Evolutionary conservation across 345 rosid genomes (phyloP).

Genomic region (Leavenworthia alabamica): DNA sequence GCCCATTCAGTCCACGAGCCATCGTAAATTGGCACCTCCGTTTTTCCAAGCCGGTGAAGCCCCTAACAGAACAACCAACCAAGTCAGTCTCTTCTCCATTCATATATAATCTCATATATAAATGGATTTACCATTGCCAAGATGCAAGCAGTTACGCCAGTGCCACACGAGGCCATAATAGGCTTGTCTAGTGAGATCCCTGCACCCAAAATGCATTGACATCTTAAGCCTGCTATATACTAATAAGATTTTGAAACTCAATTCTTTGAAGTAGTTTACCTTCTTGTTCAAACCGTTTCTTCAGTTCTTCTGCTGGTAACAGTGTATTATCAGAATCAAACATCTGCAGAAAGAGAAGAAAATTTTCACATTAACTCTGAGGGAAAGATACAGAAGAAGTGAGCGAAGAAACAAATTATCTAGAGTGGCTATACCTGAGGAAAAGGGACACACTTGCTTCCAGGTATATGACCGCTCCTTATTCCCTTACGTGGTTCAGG

Average conservation of each 20-base stretch:
- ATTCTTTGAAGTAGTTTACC: constrained; percentile 37
- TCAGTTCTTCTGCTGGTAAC: constrained; percentile 70
- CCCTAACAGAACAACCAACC: constrained; percentile 46
- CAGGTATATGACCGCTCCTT: constrained; percentile 92
- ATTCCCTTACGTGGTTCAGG: constrained; percentile 94
- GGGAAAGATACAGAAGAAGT: background rate
- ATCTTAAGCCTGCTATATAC: background rate
- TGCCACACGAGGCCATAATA: constrained; percentile 73
- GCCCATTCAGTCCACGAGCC: constrained; percentile 99
- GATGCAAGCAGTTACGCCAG: constrained; percentile 87
- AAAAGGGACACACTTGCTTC: constrained; percentile 91
- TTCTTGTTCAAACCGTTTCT: constrained; percentile 73
- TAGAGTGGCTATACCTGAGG: constrained; percentile 41
- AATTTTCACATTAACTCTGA: background rate
- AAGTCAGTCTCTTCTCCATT: background rate
- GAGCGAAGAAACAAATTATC: background rate
- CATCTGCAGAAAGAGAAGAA: constrained; percentile 47
- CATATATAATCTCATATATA: background rate
- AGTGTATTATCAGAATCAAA: constrained; percentile 76
- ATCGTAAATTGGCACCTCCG: constrained; percentile 79
- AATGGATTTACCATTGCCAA: constrained; percentile 66
- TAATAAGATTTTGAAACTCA: background rate
- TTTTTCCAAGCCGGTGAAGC: constrained; percentile 78
- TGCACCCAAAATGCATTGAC: constrained; percentile 25
- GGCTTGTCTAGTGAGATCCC: constrained; percentile 79